Base-by-base conservation (phyloP, 1,139 yeast genomes). In the Saccharomycopsis phalli region DNA sequence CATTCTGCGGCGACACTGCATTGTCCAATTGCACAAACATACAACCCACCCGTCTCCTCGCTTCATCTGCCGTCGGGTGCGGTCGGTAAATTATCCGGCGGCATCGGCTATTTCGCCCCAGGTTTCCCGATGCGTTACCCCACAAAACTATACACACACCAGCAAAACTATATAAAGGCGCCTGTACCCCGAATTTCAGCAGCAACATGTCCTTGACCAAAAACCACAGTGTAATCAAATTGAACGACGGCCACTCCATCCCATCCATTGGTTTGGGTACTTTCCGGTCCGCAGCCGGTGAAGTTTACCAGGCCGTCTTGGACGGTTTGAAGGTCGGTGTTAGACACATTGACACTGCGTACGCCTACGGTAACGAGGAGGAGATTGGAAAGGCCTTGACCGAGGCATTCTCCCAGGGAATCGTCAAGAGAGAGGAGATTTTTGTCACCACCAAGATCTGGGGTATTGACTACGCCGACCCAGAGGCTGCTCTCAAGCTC, bases 391-490 rank as follows among this genome's bases (percentile, higher is more conserved):
- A 59, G 46, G 79, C 76, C 36, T 75, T 81, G 56, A 72, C 63
- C 45, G 80, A 79, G 42, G 74, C 82, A 29, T 77, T 78, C 34
- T 25, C 36, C 10, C 31, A 36, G 21, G 42, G 42, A 8, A 18
- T 44, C 23, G 66, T 81, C 40, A 76, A 81, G 40, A 70, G 95
- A 56, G 74, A 71, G 39, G 80, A 83, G 36, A 52, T 86, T 43
- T 86, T 79, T 50, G 62, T 86, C 50, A 83, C 94, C 51, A 82
- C 95, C 50, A 86, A 86, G 59, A 66, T 84, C 50, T 80, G 87
- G 83, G 71, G 77, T 46, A 62, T 77, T 29, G 76, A 72, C 54
- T 87, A 81, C 54, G 66, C 69, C 51, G 64, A 74, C 40, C 79
- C 78, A 20, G 78, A 61, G 34, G 65, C 57, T 32, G 83, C 81